Conservation (phyloP, 495 filamentous ascomycete species). For the Trichoderma virens region DNA sequence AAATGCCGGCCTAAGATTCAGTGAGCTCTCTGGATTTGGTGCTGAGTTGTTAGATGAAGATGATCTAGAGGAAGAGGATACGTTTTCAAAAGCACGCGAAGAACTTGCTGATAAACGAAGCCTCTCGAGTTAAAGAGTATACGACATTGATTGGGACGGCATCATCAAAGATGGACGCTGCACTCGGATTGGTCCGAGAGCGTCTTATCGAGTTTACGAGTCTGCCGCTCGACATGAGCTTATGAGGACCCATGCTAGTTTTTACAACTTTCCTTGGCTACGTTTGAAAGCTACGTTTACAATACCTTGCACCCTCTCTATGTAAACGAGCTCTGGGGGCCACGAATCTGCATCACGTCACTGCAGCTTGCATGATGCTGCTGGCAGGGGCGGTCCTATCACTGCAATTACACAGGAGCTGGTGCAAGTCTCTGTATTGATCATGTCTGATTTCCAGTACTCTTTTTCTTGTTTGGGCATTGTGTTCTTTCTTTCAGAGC, state of each 20-base stretch:
- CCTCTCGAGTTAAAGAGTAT: neutral
- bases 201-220: neutral
- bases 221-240: neutral
- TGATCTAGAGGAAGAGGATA: neutral
- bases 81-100: neutral
- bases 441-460: neutral
- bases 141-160: neutral
- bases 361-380: neutral
- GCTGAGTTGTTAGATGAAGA: neutral
- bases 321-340: neutral
- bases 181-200: neutral
- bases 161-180: neutral
- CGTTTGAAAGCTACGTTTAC: neutral
- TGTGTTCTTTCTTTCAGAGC: neutral
- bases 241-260: neutral
- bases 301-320: neutral
- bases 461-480: neutral
- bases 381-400: neutral
- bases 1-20: neutral
- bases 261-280: neutral
- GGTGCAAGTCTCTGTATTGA: neutral
- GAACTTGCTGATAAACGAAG: conserved; percentile 8
- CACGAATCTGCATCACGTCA: neutral
- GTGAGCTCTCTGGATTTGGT: neutral
- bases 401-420: neutral